Evolutionary conservation across 176 grass and related monocot genomes (phyloP).

Genomic region (Aegilops speltoides): DNA sequence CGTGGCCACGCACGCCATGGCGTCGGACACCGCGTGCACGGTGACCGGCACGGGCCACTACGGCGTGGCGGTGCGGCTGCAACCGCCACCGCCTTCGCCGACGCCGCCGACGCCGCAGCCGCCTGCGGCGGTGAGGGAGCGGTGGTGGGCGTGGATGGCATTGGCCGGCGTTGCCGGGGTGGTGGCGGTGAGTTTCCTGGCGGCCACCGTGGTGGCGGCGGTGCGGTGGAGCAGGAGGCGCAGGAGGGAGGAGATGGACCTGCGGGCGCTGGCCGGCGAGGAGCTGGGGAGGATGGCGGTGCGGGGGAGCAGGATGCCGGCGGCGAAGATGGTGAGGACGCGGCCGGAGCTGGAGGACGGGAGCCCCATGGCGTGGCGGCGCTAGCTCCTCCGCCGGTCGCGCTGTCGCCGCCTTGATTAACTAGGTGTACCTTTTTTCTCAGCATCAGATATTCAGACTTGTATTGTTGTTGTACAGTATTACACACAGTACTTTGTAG

Average conservation of each 20-base stretch:
- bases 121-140: background rate
- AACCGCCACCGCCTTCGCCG: background rate
- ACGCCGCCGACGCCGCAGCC: background rate
- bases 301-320: slow-evolving; percentile 47
- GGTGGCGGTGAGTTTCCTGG: background rate
- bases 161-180: background rate
- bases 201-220: slow-evolving; percentile 20
- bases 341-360: slow-evolving; percentile 31
- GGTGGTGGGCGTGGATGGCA: slow-evolving; percentile 38
- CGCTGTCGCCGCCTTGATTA: background rate
- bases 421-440: slow-evolving; percentile 12
- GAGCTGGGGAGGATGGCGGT: slow-evolving; percentile 45
- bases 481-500: background rate
- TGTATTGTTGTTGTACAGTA: background rate
- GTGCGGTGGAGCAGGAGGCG: slow-evolving; percentile 40
- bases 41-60: slow-evolving; percentile 52
- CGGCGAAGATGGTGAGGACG: slow-evolving; percentile 44
- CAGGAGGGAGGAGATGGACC: slow-evolving; percentile 55
- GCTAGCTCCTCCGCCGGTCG: background rate
- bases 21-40: slow-evolving; percentile 21
- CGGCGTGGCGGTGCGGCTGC: slow-evolving; percentile 25
- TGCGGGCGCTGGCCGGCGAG: slow-evolving; percentile 15
- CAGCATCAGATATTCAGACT: background rate
- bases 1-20: slow-evolving; percentile 27
- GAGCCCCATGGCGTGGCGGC: slow-evolving; percentile 25